Conservation (phyloP, 148 eudicot species). For the Cornus florida region DNA sequence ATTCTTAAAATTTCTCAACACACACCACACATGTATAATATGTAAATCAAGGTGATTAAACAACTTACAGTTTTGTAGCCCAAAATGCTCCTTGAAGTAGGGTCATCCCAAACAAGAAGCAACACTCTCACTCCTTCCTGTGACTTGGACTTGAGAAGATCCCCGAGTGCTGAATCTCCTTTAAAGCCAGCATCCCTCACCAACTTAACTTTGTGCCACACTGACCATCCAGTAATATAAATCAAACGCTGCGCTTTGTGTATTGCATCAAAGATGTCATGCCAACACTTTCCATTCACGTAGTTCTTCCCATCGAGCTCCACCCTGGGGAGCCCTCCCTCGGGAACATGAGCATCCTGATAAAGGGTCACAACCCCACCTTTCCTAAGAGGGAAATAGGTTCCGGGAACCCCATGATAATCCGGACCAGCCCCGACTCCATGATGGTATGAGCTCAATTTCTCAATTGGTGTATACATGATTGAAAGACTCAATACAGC, state of each 20-base stretch:
- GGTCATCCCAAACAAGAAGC: constrained; percentile 97
- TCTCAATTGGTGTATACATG: constrained; percentile 65
- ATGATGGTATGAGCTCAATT: constrained; percentile 52
- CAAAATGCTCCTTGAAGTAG: constrained; percentile 92
- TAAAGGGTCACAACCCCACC: constrained; percentile 85
- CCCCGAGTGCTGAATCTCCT: constrained; percentile 57
- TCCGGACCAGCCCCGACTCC: constrained; percentile 97
- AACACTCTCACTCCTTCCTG: constrained; percentile 96
- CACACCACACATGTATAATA: too few relatives aligned
- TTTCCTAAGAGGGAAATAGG: constrained; percentile 84
- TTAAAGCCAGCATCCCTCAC: constrained; percentile 55
- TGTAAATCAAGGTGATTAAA: not conserved
- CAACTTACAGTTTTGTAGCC: constrained; percentile 80
- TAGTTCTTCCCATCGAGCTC: constrained; percentile 58
- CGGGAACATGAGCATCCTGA: constrained; percentile 98
- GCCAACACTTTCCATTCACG: constrained; percentile 89
- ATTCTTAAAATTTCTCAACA: too few relatives aligned
- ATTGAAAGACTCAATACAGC: constrained; percentile 73
- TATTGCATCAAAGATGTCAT: constrained; percentile 75
- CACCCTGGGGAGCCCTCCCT: constrained; percentile 57
- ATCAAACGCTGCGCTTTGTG: constrained; percentile 62
- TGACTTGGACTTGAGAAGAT: constrained; percentile 81
- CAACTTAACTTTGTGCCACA: constrained; percentile 81
- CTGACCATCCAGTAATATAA: constrained; percentile 95
- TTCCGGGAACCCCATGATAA: constrained; percentile 70